Evolutionary conservation across 2,329 filamentous ascomycete species (phyloP).

Genomic region (Cryphonectria carpinicola): DNA sequence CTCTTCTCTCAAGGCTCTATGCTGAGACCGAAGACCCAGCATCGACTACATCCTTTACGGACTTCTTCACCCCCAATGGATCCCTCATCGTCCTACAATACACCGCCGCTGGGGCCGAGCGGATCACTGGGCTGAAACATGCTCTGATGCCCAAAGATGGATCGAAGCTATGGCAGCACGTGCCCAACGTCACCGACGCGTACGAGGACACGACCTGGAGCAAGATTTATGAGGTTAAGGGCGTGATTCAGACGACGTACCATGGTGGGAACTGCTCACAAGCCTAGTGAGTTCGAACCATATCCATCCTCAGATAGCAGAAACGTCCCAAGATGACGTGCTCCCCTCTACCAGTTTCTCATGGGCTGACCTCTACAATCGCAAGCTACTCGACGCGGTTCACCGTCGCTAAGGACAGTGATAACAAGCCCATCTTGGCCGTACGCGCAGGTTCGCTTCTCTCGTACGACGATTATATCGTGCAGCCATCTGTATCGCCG

Average conservation of each 20-base stretch:
- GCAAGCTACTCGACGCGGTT: conserved; percentile 16
- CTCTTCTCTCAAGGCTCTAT: not conserved
- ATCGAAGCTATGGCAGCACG: conserved; percentile 8
- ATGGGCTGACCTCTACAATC: not conserved
- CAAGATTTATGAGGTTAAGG: conserved; percentile 7
- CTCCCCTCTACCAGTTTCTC: too few species aligned
- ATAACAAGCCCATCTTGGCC: not conserved
- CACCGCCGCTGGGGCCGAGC: not conserved
- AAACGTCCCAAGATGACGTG: not conserved
- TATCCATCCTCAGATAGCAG: not conserved
- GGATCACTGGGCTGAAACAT: conserved; percentile 4
- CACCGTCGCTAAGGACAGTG: conserved; percentile 3
- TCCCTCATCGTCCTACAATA: conserved; percentile 4
- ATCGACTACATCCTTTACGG: conserved; percentile 6
- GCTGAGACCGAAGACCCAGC: conserved; percentile 3
- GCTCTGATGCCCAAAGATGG: conserved; percentile 6
- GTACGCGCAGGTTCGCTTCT: conserved; percentile 8
- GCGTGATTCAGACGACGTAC: conserved; percentile 8
- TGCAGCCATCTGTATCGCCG: not conserved
- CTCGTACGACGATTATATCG: conserved; percentile 12
- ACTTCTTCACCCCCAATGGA: conserved; percentile 4
- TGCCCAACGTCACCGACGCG: conserved; percentile 8
- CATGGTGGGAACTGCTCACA: conserved; percentile 12
- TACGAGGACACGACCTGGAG: not conserved
- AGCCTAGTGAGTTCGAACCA: conserved; percentile 8